Evolutionary conservation across 768 basidiomycete genomes (phyloP).

Genomic region (Auricularia sp.): DNA sequence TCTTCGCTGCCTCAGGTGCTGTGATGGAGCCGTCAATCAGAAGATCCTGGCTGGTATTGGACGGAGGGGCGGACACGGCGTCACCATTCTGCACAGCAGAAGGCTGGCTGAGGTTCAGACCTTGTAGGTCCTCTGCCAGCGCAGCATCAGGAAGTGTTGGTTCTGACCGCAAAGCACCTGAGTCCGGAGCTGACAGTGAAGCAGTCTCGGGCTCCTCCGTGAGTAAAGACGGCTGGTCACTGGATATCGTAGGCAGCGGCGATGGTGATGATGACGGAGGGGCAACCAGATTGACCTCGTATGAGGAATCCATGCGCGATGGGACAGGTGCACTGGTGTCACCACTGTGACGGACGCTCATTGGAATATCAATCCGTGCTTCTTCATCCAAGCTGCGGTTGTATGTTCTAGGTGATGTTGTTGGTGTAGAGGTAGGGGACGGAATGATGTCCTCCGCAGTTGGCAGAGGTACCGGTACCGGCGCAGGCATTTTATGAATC

Average conservation of each 20-base stretch:
- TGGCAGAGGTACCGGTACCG: slow-evolving; percentile 59
- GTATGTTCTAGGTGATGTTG: background rate
- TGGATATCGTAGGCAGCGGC: background rate
- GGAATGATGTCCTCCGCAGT: slow-evolving; percentile 48
- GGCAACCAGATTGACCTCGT: background rate
- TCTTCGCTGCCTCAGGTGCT: background rate
- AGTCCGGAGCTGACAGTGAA: background rate
- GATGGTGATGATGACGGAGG: background rate
- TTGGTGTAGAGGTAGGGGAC: slow-evolving; percentile 21
- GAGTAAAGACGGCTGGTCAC: background rate
- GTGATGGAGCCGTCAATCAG: background rate
- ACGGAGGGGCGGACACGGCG: background rate
- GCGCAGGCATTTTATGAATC: slow-evolving; percentile 60
- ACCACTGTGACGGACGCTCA: background rate
- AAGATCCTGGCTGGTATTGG: background rate
- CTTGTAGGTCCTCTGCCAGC: background rate
- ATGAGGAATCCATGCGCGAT: background rate
- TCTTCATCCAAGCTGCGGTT: background rate
- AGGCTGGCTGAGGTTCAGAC: background rate
- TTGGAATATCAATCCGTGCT: background rate
- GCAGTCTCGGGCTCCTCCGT: background rate
- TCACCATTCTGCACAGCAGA: background rate
- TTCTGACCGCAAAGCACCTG: background rate
- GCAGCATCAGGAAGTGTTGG: background rate
- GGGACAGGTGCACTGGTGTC: background rate